Evolutionary conservation across 257 asterid genomes (phyloP).

Genomic region (Solanum virginianum): DNA sequence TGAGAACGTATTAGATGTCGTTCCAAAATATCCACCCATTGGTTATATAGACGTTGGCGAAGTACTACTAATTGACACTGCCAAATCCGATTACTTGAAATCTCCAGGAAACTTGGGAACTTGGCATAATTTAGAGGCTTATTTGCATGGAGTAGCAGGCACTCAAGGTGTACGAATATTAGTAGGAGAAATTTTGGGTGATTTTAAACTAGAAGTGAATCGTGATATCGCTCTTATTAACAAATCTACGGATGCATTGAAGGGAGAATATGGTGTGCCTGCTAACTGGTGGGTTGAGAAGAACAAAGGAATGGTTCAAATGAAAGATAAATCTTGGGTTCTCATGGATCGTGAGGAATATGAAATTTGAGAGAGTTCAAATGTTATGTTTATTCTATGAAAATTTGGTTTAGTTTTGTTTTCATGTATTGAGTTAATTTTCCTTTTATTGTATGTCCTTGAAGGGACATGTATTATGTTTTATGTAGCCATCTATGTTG

Average conservation of each 20-base stretch:
- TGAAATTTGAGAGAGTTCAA: neutral
- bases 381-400: neutral
- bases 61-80: constrained; percentile 44
- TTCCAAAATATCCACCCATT: constrained; percentile 41
- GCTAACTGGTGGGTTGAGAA: constrained; percentile 53
- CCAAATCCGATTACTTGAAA: constrained; percentile 40
- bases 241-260: constrained; percentile 35
- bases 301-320: constrained; percentile 75
- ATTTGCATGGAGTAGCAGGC: constrained; percentile 77
- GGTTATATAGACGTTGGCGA: constrained; percentile 54
- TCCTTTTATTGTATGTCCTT: neutral
- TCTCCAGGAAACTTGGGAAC: constrained; percentile 24
- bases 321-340: constrained; percentile 62
- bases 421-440: neutral
- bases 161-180: constrained; percentile 26
- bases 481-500: neutral
- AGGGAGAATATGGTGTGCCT: constrained; percentile 47
- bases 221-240: constrained; percentile 51
- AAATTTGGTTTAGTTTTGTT: neutral
- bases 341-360: constrained; percentile 39
- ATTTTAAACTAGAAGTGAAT: constrained; percentile 38
- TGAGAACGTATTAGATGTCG: constrained; percentile 41
- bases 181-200: constrained; percentile 12
- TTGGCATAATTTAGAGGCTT: constrained; percentile 56
- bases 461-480: neutral